Base-by-base conservation (phyloP, 805 yeast genomes). In the Starmerella khaoyaiensis region DNA sequence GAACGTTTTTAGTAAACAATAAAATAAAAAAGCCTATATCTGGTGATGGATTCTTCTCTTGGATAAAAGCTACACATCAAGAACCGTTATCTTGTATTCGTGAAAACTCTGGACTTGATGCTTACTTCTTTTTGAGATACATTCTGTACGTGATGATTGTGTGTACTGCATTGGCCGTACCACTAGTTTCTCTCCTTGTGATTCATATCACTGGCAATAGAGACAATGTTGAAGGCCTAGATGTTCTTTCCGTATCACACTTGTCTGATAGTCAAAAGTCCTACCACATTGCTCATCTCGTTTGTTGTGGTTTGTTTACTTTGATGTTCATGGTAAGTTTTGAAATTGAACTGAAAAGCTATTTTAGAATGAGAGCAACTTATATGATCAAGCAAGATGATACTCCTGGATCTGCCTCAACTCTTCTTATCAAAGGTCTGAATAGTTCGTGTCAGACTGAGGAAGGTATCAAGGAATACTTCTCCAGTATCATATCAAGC, bases 381-480 rank as follows among this genome's bases (percentile, higher is more conserved):
- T 63, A 61, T 40, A 49, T 71, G 32, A 53, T 44, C 57, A 26
- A 26, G 22, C 48, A 32, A 4, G 42, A 44, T 16, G 45, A 48
- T 16, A 26, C 44, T 8, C 46, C 44, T 7, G 36, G 45, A 8
- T 24, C 48, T 9, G 36, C 53, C 28, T 61, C 57, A 52, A 79
- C 93, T 2, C 59, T 86, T 39, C 64, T 84, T 36, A 61, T 86
- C 43, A 74, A 82, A 17, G 80, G 79, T 44, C 60, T 83, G 31
- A 74, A 79, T 4, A 62, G 67, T 4, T 61, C 56, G 1, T 57
- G 63, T 30, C 59, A 64, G 28, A 62, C 64, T 27, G 82, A 72
- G 40, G 63, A 63, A 15, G 63, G 61, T 14, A 54, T 86, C 39
- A 65, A 68, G 46, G 55, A 56, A n/a, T 61, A 69, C 23, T 83